A percentile compares a stretch with the other conserved stretches of the same genome.
phyloP scores from a whole-genome alignment of 2,329 filamentous ascomycete species.

The Pseudogymnoascus sp. region DNA sequence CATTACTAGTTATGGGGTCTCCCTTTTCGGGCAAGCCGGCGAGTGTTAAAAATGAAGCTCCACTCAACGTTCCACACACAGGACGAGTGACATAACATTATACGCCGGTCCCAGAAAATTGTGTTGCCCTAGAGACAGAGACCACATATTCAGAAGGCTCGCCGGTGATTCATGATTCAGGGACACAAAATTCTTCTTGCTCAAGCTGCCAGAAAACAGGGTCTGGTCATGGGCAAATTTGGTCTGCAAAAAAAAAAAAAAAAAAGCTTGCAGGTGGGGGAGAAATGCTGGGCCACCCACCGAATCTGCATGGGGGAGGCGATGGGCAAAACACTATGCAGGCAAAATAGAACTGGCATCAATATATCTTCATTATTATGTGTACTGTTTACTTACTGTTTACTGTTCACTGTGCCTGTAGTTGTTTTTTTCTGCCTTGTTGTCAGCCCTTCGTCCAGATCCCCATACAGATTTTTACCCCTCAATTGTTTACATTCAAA shows the following conservation, averaged over 20 bases:
- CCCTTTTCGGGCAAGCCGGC: neutral
- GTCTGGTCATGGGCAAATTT: neutral
- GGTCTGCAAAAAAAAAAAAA: conserved; percentile 3
- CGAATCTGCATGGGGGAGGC: neutral
- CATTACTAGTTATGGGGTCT: neutral
- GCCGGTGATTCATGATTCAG: neutral
- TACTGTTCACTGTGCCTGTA: neutral
- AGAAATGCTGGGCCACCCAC: neutral
- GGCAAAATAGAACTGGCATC: neutral
- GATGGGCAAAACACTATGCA: neutral
- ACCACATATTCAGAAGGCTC: neutral
- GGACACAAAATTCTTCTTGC: neutral
- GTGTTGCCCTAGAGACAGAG: conserved; percentile 5
- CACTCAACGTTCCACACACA: neutral
- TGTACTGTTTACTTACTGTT: neutral
- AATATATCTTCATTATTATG: neutral
- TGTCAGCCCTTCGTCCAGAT: neutral
- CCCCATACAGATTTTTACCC: neutral
- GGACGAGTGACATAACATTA: conserved; percentile 1
- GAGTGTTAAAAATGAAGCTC: neutral
- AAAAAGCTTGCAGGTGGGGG: conserved; percentile 2
- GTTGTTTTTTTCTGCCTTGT: neutral
- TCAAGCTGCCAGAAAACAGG: neutral
- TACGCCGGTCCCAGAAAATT: neutral
- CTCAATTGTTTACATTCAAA: neutral